Conservation (phyloP, 2,329 filamentous ascomycete species). For the Thermochaetoides dissita region DNA sequence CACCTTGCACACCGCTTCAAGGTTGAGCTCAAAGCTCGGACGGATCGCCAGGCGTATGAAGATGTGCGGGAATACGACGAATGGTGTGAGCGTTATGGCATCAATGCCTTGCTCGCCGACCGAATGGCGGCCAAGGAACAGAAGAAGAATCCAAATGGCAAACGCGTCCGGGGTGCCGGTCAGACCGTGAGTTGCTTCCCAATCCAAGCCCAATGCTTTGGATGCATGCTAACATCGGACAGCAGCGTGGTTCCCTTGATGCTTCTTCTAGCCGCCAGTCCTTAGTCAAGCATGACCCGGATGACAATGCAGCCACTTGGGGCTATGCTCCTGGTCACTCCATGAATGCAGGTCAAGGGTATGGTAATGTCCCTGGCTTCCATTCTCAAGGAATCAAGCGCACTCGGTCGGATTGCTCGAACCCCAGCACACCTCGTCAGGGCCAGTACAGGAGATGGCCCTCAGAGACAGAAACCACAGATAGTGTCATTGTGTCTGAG, state of each 20-base stretch:
- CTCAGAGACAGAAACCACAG: conserved; percentile 17
- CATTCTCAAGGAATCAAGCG: conserved; percentile 13
- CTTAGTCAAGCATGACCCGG: conserved; percentile 12
- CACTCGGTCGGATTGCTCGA: conserved; percentile 7
- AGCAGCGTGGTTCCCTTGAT: conserved; percentile 1
- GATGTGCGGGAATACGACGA: conserved; percentile 55
- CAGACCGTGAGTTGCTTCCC: conserved; percentile 6
- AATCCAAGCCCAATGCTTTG: too few species aligned
- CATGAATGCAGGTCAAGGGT: conserved; percentile 4
- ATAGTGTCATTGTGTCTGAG: conserved; percentile 16
- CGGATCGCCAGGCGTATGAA: conserved; percentile 49
- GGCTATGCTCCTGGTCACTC: too few species aligned
- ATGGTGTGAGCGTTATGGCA: conserved; percentile 62
- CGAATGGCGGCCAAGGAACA: conserved; percentile 64
- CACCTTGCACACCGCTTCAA: conserved; percentile 77
- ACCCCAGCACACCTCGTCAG: conserved; percentile 8
- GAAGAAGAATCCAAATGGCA: conserved; percentile 27
- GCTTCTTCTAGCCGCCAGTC: neutral
- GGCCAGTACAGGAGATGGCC: conserved; percentile 17
- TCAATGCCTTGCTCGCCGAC: conserved; percentile 62
- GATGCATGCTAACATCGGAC: neutral
- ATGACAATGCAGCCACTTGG: conserved; percentile 13
- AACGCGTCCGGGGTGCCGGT: conserved; percentile 13
- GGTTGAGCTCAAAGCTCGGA: conserved; percentile 56
- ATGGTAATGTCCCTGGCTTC: conserved; percentile 11